Conservation (phyloP, 2,329 filamentous ascomycete species). For the Fusarium nanum region DNA sequence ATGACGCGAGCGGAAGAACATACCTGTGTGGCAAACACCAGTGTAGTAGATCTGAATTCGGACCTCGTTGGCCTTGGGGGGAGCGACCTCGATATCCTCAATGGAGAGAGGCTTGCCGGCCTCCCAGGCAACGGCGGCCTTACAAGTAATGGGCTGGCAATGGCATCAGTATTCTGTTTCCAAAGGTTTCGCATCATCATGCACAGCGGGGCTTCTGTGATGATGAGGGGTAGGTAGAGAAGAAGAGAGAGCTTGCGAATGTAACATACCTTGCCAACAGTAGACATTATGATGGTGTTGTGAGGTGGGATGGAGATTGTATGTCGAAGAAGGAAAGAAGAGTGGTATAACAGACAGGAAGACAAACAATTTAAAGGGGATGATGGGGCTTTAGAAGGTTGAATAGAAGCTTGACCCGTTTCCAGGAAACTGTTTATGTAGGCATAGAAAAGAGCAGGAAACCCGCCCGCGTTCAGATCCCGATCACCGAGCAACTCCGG, state of each 20-base stretch:
- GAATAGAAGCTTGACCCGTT: slow-evolving; percentile 6
- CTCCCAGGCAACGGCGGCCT: slow-evolving; percentile 98
- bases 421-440: slow-evolving; percentile 41
- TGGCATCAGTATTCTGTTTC: slow-evolving; percentile 32
- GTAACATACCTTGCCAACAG: slow-evolving; percentile 62
- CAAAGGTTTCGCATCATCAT: slow-evolving; percentile 8
- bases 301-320: slow-evolving; percentile 22
- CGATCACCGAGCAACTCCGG: slow-evolving; percentile 49
- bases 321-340: slow-evolving; percentile 26
- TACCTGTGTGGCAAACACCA: slow-evolving; percentile 97
- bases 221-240: slow-evolving; percentile 32
- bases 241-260: slow-evolving; percentile 1
- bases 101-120: slow-evolving; percentile 89
- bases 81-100: slow-evolving; percentile 91
- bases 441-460: slow-evolving; percentile 38
- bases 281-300: slow-evolving; percentile 56
- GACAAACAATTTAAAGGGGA: slow-evolving; percentile 24
- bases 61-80: slow-evolving; percentile 92
- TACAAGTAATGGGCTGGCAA: slow-evolving; percentile 88
- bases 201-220: slow-evolving; percentile 40
- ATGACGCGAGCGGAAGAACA: slow-evolving; percentile 34
- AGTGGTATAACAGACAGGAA: slow-evolving; percentile 24
- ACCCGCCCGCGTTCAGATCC: slow-evolving; percentile 40
- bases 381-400: slow-evolving; percentile 25
- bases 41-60: slow-evolving; percentile 98